Conservation (phyloP, 768 basidiomycete species). For the Russula compacta region DNA sequence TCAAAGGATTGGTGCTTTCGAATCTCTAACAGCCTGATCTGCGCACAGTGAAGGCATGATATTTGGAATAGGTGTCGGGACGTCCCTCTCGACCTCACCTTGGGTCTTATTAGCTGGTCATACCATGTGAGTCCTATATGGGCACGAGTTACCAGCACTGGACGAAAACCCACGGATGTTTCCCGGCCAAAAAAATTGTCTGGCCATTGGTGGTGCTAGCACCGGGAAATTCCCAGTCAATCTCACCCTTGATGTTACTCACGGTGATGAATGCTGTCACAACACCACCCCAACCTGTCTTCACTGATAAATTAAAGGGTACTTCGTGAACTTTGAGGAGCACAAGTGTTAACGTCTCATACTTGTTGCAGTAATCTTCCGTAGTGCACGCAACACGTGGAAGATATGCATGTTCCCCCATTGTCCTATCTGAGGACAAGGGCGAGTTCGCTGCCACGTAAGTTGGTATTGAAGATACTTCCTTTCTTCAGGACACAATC, state of each 20-base stretch:
- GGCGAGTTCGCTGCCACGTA: conserved; percentile 54
- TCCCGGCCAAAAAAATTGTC: conserved; percentile 77
- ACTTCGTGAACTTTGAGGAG: conserved; percentile 13
- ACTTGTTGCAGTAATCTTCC: conserved; percentile 61
- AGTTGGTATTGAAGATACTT: conserved; percentile 52
- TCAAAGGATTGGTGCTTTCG: neutral
- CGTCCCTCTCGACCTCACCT: conserved; percentile 40
- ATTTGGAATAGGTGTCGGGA: conserved; percentile 62
- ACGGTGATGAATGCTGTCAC: conserved; percentile 83
- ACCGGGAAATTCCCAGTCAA: conserved; percentile 93
- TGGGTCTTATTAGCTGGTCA: conserved; percentile 38
- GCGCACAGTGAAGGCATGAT: conserved; percentile 68
- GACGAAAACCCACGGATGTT: no score
- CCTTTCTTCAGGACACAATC: conserved; percentile 71
- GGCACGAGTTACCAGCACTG: no score
- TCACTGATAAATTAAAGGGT: conserved; percentile 38
- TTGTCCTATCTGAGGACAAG: conserved; percentile 60
- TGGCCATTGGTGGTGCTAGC: conserved; percentile 53
- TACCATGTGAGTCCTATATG: no score
- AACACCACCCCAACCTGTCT: conserved; percentile 75
- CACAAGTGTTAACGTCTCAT: conserved; percentile 29
- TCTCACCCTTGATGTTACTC: conserved; percentile 73
- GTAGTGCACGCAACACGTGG: conserved; percentile 76
- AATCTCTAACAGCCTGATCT: neutral
- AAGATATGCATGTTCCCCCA: conserved; percentile 70